These are phyloP conservation scores for Jaapia argillacea DNA, from an alignment of 768 basidiomycete species.

Conservation along the genomic window DNA sequence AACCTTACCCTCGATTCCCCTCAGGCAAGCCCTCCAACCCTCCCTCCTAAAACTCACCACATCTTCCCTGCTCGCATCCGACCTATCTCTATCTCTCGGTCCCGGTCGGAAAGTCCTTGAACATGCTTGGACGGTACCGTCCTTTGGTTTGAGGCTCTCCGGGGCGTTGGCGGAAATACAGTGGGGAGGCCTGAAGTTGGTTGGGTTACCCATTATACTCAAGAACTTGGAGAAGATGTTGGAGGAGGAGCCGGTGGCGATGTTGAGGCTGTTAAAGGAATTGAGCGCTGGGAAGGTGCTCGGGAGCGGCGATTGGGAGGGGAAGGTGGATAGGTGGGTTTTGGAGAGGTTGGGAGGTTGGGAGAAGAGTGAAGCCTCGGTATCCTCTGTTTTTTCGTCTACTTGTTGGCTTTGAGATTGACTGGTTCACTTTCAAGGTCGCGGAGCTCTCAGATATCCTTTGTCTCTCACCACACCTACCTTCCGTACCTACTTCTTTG, in stretches of 20 bases:
- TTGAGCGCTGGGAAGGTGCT: constrained; percentile 35
- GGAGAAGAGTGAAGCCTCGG: constrained; percentile 33
- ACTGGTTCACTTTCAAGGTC: constrained; percentile 22
- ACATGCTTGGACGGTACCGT: constrained; percentile 27
- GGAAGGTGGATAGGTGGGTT: constrained; percentile 53
- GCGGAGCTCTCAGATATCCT: constrained; percentile 46
- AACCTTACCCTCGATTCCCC: constrained; percentile 17
- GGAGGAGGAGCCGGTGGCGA: constrained; percentile 28
- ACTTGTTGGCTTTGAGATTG: background rate
- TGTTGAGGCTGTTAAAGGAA: constrained; percentile 40
- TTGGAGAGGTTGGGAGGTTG: constrained; percentile 41
- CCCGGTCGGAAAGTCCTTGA: constrained; percentile 47
- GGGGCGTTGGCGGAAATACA: constrained; percentile 52
- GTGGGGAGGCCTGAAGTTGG: constrained; percentile 73
- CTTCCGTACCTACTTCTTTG: too few relatives aligned
- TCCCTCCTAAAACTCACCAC: constrained; percentile 23
- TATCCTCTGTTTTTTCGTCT: constrained; percentile 14
- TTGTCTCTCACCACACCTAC: constrained; percentile 39
- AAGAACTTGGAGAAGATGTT: constrained; percentile 39
- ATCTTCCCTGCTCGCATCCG: constrained; percentile 29
- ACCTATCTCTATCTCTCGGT: constrained; percentile 29
- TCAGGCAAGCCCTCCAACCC: constrained; percentile 16
- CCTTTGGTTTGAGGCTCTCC: constrained; percentile 44
- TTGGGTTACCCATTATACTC: constrained; percentile 51
- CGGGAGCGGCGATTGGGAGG: too few relatives aligned